These are phyloP conservation scores for Aspergillus steynii DNA, from an alignment of 495 filamentous ascomycete species.

Conservation along the genomic window DNA sequence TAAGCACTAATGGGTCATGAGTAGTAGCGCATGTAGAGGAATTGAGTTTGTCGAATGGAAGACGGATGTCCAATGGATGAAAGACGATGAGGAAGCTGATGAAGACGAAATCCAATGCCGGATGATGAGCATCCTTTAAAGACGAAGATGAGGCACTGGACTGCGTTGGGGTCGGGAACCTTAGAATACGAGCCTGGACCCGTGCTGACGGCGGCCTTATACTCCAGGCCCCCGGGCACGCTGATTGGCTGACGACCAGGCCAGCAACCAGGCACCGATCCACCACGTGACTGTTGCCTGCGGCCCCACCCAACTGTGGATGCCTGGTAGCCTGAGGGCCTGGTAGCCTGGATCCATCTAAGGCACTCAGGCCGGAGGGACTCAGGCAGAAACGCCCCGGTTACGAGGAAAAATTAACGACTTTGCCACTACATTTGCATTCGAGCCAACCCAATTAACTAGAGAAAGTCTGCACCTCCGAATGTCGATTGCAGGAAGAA, in stretches of 20 bases:
- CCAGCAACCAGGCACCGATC: background rate
- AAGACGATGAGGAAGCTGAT: no score
- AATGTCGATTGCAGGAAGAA: no score
- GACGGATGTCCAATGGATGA: background rate
- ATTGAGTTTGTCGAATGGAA: background rate
- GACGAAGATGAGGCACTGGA: background rate
- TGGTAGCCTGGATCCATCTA: background rate
- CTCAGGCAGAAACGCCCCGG: no score
- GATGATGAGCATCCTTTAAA: background rate
- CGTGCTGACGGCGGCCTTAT: slow-evolving; percentile 9
- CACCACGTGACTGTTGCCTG: slow-evolving; percentile 1
- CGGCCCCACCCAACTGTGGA: no score
- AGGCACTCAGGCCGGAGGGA: no score
- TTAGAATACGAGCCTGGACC: background rate
- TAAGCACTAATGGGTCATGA: background rate
- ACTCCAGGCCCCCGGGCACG: slow-evolving; percentile 10
- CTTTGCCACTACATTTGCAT: no score
- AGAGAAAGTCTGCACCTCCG: no score
- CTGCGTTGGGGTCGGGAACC: background rate
- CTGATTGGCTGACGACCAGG: background rate
- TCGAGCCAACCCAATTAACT: no score
- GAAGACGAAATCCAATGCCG: no score
- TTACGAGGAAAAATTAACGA: no score
- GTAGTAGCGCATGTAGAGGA: background rate
- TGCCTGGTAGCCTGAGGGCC: background rate